phyloP scores from a whole-genome alignment of 345 rosid species.

The Hibiscus syriacus region DNA sequence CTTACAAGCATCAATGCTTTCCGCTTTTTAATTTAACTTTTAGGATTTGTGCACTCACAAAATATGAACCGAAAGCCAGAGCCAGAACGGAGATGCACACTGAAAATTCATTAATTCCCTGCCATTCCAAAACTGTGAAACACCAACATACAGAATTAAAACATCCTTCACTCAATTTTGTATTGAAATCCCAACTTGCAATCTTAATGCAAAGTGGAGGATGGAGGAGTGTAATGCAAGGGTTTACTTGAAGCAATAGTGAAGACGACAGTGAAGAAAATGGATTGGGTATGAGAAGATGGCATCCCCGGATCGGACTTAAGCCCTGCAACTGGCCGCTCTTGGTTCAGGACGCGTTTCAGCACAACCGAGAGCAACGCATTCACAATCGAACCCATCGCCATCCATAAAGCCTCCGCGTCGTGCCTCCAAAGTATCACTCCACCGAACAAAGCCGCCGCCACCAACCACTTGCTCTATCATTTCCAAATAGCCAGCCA shows the following conservation, averaged over 20 bases:
- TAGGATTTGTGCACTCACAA: slow-evolving; percentile 33
- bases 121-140: slow-evolving; percentile 41
- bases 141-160: background rate
- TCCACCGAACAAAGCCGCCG: slow-evolving; percentile 41
- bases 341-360: slow-evolving; percentile 62
- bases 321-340: slow-evolving; percentile 48
- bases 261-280: slow-evolving; percentile 53
- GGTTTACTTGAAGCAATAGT: slow-evolving; percentile 39
- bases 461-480: slow-evolving; percentile 80
- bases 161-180: too few relatives aligned
- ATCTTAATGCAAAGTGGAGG: background rate
- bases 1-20: background rate
- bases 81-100: slow-evolving; percentile 25
- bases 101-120: slow-evolving; percentile 34
- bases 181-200: too few relatives aligned
- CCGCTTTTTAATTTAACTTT: background rate
- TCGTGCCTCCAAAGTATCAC: slow-evolving; percentile 58
- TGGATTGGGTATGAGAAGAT: slow-evolving; percentile 83
- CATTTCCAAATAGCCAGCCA: background rate
- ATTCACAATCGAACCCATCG: slow-evolving; percentile 54
- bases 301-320: slow-evolving; percentile 97
- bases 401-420: slow-evolving; percentile 62
- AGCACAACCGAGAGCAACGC: slow-evolving; percentile 36
- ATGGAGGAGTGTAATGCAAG: background rate
- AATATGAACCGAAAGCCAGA: slow-evolving; percentile 45